These are phyloP conservation scores for Xylaria sp. DNA, from an alignment of 2,329 filamentous ascomycete species.

Conservation along the genomic window DNA sequence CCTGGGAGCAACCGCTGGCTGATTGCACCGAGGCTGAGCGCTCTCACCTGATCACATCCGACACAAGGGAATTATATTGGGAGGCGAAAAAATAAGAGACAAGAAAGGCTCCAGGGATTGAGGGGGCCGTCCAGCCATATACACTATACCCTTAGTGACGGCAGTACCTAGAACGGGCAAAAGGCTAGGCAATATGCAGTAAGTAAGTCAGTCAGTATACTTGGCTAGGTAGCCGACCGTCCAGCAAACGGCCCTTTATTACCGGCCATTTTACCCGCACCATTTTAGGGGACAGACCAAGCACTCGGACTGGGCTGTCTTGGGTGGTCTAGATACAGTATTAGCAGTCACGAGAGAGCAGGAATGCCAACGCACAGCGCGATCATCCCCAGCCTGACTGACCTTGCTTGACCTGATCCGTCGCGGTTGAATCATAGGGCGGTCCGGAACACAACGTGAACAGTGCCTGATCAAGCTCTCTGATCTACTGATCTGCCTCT, in stretches of 20 bases:
- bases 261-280: slow-evolving; percentile 35
- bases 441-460: slow-evolving; percentile 30
- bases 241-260: slow-evolving; percentile 23
- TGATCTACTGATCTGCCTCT: slow-evolving; percentile 11
- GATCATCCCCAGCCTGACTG: slow-evolving; percentile 41
- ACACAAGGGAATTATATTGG: slow-evolving; percentile 28
- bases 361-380: slow-evolving; percentile 38
- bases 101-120: slow-evolving; percentile 8
- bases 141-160: background rate
- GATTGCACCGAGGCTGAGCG: slow-evolving; percentile 39
- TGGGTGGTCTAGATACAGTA: background rate
- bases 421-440: slow-evolving; percentile 30
- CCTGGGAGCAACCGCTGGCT: slow-evolving; percentile 25
- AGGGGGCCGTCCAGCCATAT: background rate
- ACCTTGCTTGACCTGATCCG: slow-evolving; percentile 33
- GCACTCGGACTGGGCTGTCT: background rate
- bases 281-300: slow-evolving; percentile 19
- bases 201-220: background rate
- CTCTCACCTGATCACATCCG: slow-evolving; percentile 39
- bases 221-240: background rate
- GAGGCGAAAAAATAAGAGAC: slow-evolving; percentile 11
- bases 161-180: slow-evolving; percentile 14
- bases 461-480: slow-evolving; percentile 25
- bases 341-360: slow-evolving; percentile 36
- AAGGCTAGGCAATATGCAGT: background rate